Conservation (phyloP, 2,329 filamentous ascomycete genomes). For the Trichoderma polysporum region DNA sequence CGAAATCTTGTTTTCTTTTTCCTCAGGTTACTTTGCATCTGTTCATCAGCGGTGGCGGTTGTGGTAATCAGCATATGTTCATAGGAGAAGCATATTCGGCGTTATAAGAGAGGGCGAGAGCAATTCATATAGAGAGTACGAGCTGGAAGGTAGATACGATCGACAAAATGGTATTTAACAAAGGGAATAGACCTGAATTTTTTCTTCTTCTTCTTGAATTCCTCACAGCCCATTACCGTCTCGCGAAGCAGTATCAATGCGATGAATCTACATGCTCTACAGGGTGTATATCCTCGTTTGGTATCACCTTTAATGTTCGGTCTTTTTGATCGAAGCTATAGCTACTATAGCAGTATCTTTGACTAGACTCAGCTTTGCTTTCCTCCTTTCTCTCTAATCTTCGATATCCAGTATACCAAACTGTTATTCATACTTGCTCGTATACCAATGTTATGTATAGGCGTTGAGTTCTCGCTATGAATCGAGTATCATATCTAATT, state of each 20-base stretch:
- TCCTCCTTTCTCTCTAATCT: neutral
- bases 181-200: neutral
- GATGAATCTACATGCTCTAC: neutral
- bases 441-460: neutral
- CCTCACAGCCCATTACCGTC: neutral
- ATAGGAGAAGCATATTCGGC: neutral
- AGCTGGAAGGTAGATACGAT: neutral
- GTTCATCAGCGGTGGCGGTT: neutral
- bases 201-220: neutral
- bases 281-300: neutral
- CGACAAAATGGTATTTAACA: neutral
- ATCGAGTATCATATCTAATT: neutral
- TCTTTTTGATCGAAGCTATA: neutral
- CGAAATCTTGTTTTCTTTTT: neutral
- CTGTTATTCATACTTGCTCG: neutral
- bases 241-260: neutral
- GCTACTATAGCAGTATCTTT: neutral
- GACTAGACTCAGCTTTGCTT: neutral
- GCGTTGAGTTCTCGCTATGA: neutral
- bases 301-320: neutral
- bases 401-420: neutral
- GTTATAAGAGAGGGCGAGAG: neutral
- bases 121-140: constrained; percentile 1
- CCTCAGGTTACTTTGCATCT: neutral
- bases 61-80: neutral